Conservation (phyloP, 768 basidiomycete species). For the Coprinopsis cinerea region DNA sequence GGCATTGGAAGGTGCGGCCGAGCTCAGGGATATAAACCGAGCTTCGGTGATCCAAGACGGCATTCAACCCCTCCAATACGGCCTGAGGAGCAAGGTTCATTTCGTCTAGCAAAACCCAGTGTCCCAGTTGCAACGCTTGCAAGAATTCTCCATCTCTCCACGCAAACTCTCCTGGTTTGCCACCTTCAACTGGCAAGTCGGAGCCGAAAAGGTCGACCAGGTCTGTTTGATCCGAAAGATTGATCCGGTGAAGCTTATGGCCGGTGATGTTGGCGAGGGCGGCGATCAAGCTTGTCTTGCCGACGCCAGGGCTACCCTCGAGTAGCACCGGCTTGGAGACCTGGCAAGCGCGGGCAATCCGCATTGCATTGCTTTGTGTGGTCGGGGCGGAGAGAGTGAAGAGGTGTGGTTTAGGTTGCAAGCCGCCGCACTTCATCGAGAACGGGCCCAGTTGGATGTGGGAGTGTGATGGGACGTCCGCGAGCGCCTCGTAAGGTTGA, state of each 20-base stretch:
- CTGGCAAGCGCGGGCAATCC: conserved; percentile 86
- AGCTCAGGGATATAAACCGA: conserved; percentile 94
- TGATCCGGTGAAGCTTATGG: conserved; percentile 83
- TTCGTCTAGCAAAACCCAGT: conserved; percentile 97
- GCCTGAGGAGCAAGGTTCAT: conserved; percentile 99
- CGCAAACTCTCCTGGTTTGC: conserved; percentile 84
- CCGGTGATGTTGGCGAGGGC: conserved; percentile 81
- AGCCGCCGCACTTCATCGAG: conserved; percentile 55
- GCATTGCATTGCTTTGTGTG: conserved; percentile 79
- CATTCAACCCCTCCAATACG: conserved; percentile 94
- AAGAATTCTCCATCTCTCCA: conserved; percentile 99
- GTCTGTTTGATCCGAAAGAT: conserved; percentile 97
- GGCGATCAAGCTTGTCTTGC: conserved; percentile 89
- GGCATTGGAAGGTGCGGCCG: conserved; percentile 78
- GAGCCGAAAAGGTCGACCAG: conserved; percentile 94
- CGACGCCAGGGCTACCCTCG: conserved; percentile 97
- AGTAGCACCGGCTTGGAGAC: conserved; percentile 86
- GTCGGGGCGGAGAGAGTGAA: conserved; percentile 91
- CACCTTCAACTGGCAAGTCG: conserved; percentile 92
- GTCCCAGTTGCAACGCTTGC: conserved; percentile 86
- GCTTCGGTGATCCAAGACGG: conserved; percentile 92
- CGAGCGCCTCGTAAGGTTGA: conserved; percentile 17
- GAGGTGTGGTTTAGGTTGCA: conserved; percentile 23
- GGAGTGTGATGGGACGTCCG: conserved; percentile 26
- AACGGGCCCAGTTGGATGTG: conserved; percentile 70